Evolutionary conservation across 1,139 yeast species (phyloP), one percentile per base, ranked within the genome.

Genomic region (Candida sanyaensis): DNA sequence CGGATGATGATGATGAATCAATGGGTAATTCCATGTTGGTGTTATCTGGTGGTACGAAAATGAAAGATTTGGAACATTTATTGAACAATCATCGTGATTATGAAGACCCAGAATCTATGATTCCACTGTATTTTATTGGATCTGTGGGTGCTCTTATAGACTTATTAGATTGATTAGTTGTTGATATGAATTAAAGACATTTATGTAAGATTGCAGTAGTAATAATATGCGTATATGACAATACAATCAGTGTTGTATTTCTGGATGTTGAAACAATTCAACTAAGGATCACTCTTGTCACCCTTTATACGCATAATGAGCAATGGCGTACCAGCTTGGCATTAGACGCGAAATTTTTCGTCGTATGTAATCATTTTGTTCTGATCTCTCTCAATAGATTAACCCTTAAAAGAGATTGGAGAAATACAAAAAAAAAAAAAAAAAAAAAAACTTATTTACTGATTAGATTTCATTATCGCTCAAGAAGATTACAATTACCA

Each of bases 1-100:
- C 72, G 5, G 37, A 10, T 12, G 57, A 61, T 6, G 37, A 10
- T 12, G 57, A 61, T 21, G 61, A 59, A 1, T 61, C 61, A 5
- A 26, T 17, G 9, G 43, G 43, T 11, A 71, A 72, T 0, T 59
- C 75, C 1, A 52, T 72, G 42, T 60, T 72, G 53, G 77, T 72
- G 3, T 56, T 71, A 44, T 56, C 70, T 10, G 78, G 78, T 4
- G 78, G 78, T 0, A 67, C 74, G 11, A 66, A 61, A 45, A 41
- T 45, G 23, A 45, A 46, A 1, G 73, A 70, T 44, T 60, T 70
- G 47, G 56, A 55, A 9, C 49, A 47, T 3, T 49, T 62, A 9
- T 47, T 58, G 7, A 49, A 49, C 5, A 44, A 48, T 23, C 49
- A 50, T 17, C 46, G 49, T 24, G 45, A 49, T 5, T 49, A 50